Evolutionary conservation across 208 protist genomes (phyloP).

Genomic region (Lotmaria passim): DNA sequence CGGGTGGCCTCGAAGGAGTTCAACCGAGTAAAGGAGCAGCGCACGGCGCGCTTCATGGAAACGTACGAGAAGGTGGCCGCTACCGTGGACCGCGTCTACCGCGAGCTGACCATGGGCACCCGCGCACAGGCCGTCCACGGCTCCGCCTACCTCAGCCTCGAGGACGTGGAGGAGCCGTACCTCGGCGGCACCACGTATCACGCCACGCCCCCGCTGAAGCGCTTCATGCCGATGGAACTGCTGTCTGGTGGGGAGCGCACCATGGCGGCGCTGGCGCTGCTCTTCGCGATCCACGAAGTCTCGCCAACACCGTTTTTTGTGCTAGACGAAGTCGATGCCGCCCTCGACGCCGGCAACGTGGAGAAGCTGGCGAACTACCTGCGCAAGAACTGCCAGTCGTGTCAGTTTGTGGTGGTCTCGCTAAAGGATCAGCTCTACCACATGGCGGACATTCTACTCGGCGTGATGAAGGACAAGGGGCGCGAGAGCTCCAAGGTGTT

Average conservation of each 20-base stretch:
- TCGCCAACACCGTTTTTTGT: slow-evolving; percentile 99
- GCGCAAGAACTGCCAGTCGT: slow-evolving; percentile 64
- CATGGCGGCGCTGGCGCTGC: slow-evolving; percentile 97
- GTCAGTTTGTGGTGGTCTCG: slow-evolving; percentile 98
- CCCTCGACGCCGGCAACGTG: slow-evolving; percentile 98
- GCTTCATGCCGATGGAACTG: slow-evolving; percentile 97
- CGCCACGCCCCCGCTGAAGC: slow-evolving; percentile 97
- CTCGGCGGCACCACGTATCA: slow-evolving; percentile 96
- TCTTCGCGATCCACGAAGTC: slow-evolving; percentile 97
- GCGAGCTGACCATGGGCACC: slow-evolving; percentile 93
- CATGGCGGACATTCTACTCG: slow-evolving; percentile 94
- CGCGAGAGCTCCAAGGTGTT: slow-evolving; percentile 81
- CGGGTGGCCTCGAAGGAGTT: slow-evolving; percentile 88
- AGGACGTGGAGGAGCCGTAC: slow-evolving; percentile 97
- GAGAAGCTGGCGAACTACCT: slow-evolving; percentile 95
- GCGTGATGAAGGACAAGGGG: slow-evolving; percentile 94
- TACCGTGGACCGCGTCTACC: slow-evolving; percentile 95
- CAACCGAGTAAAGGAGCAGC: slow-evolving; percentile 80
- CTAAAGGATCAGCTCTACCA: slow-evolving; percentile 98
- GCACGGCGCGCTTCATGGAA: slow-evolving; percentile 92
- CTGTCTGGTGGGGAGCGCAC: slow-evolving; percentile 99
- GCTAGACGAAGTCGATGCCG: slow-evolving; percentile 99
- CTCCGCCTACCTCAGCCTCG: slow-evolving; percentile 94
- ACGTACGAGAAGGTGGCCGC: slow-evolving; percentile 93
- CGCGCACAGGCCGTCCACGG: slow-evolving; percentile 82